A percentile compares a stretch with the other conserved stretches of the same genome.
Evolutionary conservation across 2,329 filamentous ascomycete species (phyloP).

Genomic region (Colletotrichum filicis): DNA sequence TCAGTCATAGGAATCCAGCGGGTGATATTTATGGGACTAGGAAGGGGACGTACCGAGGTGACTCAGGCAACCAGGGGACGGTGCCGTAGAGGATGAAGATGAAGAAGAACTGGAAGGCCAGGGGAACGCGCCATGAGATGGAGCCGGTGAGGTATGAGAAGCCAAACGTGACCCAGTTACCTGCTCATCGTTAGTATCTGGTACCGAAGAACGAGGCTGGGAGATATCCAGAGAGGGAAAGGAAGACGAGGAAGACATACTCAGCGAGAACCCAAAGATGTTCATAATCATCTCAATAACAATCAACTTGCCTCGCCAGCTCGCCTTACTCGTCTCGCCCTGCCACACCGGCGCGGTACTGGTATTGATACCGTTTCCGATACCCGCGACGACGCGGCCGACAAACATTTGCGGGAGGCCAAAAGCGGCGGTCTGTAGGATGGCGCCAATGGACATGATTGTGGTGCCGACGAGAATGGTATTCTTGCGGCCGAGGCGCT

Average conservation of each 20-base stretch:
- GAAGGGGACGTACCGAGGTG: slow-evolving; percentile 39
- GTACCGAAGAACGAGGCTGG: no score
- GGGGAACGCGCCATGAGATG: slow-evolving; percentile 53
- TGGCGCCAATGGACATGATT: slow-evolving; percentile 47
- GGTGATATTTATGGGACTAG: no score
- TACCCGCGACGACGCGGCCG: slow-evolving; percentile 57
- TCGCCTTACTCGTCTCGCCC: slow-evolving; percentile 47
- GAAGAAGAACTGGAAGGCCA: slow-evolving; percentile 57
- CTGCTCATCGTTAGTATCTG: slow-evolving; percentile 16
- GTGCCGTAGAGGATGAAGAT: slow-evolving; percentile 44
- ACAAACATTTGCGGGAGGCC: slow-evolving; percentile 53
- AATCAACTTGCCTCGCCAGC: slow-evolving; percentile 45
- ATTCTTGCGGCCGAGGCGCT: slow-evolving; percentile 46
- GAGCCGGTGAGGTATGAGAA: slow-evolving; percentile 46
- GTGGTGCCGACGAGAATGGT: slow-evolving; percentile 45
- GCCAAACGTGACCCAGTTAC: slow-evolving; percentile 51
- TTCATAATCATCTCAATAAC: slow-evolving; percentile 46
- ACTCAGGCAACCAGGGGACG: slow-evolving; percentile 45
- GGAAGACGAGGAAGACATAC: neutral
- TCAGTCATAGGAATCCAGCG: neutral
- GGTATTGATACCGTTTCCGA: slow-evolving; percentile 56
- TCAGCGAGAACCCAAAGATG: slow-evolving; percentile 43
- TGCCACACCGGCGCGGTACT: slow-evolving; percentile 50
- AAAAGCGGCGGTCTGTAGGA: slow-evolving; percentile 48
- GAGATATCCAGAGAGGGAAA: neutral